A percentile compares a stretch with the other conserved stretches of the same genome.
Evolutionary conservation across 2,329 filamentous ascomycete genomes (phyloP).

Genomic region (Neurospora sp.): DNA sequence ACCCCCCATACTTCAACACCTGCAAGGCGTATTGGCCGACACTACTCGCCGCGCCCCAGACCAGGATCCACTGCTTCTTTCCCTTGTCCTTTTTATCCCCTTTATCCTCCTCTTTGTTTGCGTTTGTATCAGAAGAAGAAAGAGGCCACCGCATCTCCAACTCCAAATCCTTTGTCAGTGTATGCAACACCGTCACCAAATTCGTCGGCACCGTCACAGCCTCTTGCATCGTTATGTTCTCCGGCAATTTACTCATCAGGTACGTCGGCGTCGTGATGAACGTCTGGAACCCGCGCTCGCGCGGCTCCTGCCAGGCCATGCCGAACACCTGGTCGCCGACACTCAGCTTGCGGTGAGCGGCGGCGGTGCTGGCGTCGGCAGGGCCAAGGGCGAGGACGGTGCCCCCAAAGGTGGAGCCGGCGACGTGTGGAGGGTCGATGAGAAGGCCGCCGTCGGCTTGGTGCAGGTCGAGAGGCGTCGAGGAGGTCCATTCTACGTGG

Average conservation of each 20-base stretch:
- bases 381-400: constrained; percentile 42
- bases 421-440: constrained; percentile 37
- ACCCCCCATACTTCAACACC: constrained; percentile 43
- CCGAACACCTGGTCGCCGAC: constrained; percentile 48
- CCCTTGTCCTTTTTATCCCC: constrained; percentile 6
- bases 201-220: constrained; percentile 48
- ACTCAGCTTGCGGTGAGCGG: constrained; percentile 20
- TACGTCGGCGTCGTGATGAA: constrained; percentile 43
- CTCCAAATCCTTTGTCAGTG: constrained; percentile 37
- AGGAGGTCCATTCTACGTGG: constrained; percentile 47
- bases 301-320: constrained; percentile 36
- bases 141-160: constrained; percentile 40
- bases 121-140: neutral
- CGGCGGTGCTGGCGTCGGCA: neutral
- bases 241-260: constrained; percentile 36
- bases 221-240: constrained; percentile 29
- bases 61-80: constrained; percentile 26
- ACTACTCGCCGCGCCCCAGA: constrained; percentile 44
- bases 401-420: constrained; percentile 43
- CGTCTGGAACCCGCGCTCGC: constrained; percentile 45
- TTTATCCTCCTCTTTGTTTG: constrained; percentile 15
- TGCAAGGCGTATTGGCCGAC: constrained; percentile 42
- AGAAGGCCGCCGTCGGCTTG: constrained; percentile 50
- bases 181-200: constrained; percentile 50
- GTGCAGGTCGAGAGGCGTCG: constrained; percentile 52